phyloP scores from a whole-genome alignment of 768 basidiomycete species.

The Russula earlei region DNA sequence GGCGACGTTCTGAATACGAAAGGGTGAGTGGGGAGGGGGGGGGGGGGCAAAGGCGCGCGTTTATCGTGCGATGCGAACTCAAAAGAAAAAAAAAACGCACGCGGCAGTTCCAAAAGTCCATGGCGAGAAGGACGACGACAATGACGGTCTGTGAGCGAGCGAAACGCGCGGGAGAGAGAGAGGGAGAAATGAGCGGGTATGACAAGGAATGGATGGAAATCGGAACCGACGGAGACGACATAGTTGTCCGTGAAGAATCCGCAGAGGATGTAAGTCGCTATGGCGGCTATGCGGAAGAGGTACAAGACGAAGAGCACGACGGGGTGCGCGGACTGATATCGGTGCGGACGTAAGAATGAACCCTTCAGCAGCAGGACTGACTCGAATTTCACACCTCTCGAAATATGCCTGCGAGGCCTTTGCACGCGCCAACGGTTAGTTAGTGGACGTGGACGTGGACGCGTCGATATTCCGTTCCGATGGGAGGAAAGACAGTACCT shows the following conservation, averaged over 20 bases:
- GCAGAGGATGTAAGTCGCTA: slow-evolving; percentile 87
- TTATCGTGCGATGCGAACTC: too few relatives aligned
- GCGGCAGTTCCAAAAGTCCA: slow-evolving; percentile 98
- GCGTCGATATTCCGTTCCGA: not conserved
- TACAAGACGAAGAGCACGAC: slow-evolving; percentile 81
- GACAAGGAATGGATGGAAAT: not conserved
- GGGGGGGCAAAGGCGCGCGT: not conserved
- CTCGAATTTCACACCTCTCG: slow-evolving; percentile 45
- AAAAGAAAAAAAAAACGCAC: slow-evolving; percentile 35
- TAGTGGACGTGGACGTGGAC: not conserved
- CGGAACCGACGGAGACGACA: slow-evolving; percentile 71
- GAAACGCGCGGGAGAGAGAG: too few relatives aligned
- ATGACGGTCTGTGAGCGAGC: slow-evolving; percentile 59
- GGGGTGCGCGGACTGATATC: slow-evolving; percentile 63
- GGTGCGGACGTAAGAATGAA: not conserved
- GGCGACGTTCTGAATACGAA: slow-evolving; percentile 64
- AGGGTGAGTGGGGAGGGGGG: not conserved
- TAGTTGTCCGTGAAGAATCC: slow-evolving; percentile 86
- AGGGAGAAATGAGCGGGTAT: not conserved
- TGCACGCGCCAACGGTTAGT: too few relatives aligned
- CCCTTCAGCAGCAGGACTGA: not conserved
- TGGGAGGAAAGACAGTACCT: slow-evolving; percentile 35
- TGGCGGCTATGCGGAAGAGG: slow-evolving; percentile 80
- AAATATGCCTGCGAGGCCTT: slow-evolving; percentile 68
- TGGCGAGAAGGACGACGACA: slow-evolving; percentile 87